A percentile compares a stretch with the other conserved stretches of the same genome.
Evolutionary conservation across 768 basidiomycete species (phyloP).

Genomic region (Amylocystis lapponica): DNA sequence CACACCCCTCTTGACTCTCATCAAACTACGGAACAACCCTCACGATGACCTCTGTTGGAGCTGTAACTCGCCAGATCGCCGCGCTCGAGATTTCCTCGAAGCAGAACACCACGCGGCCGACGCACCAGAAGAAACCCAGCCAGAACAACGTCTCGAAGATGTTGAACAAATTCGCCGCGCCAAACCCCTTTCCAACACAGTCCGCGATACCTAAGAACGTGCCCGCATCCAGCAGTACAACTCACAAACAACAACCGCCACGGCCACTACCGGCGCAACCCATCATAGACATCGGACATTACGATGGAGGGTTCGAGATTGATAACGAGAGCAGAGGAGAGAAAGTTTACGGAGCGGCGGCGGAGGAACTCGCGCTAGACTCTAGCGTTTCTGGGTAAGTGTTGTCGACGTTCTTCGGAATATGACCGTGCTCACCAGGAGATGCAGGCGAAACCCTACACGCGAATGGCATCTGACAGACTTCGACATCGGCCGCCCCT

Average conservation of each 20-base stretch:
- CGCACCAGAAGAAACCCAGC: constrained; percentile 46
- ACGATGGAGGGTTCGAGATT: constrained; percentile 94
- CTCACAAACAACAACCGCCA: constrained; percentile 7
- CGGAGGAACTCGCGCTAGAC: constrained; percentile 76
- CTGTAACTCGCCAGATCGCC: constrained; percentile 62
- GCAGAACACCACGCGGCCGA: constrained; percentile 32
- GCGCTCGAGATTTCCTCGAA: constrained; percentile 58
- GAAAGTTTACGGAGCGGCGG: constrained; percentile 69
- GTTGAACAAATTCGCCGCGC: constrained; percentile 68
- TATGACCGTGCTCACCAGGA: not conserved
- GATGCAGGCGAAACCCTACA: constrained; percentile 41
- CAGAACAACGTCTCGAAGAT: constrained; percentile 68
- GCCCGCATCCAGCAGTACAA: constrained; percentile 12
- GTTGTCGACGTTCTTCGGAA: not conserved
- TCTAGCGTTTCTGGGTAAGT: constrained; percentile 67
- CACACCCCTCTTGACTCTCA: not conserved
- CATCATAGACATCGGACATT: constrained; percentile 74
- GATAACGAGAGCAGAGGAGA: constrained; percentile 82
- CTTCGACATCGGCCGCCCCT: constrained; percentile 92
- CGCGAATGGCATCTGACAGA: constrained; percentile 79
- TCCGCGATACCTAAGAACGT: constrained; percentile 15
- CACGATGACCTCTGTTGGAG: constrained; percentile 43
- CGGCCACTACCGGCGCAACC: constrained; percentile 6
- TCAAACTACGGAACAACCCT: too few relatives aligned
- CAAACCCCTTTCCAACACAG: constrained; percentile 38